Percentiles rank a stretch among this genome's conserved stretches.
These are phyloP conservation scores for Botryotinia narcissicola DNA, from an alignment of 2,329 filamentous ascomycete genomes.

Conservation along the genomic window DNA sequence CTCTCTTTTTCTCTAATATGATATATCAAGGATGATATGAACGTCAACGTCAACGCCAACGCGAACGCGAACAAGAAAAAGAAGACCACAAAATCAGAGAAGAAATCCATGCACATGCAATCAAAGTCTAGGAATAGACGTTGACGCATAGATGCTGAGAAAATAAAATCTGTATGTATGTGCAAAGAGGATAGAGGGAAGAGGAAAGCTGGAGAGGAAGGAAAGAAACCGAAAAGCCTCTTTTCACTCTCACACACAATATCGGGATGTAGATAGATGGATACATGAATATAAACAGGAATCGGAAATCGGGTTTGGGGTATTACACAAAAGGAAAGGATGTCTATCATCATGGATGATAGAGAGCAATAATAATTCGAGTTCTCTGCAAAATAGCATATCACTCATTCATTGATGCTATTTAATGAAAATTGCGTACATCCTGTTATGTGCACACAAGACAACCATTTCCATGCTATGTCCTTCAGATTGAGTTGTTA, in stretches of 20 bases:
- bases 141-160: neutral
- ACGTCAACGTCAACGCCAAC: no score
- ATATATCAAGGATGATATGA: no score
- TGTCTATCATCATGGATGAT: accelerated
- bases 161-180: neutral
- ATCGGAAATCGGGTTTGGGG: neutral
- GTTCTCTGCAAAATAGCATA: neutral
- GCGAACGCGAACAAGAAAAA: no score
- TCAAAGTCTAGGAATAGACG: neutral
- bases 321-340: neutral
- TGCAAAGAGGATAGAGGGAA: no score
- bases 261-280: neutral
- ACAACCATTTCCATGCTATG: neutral
- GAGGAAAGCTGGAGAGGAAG: no score
- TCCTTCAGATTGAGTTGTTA: neutral
- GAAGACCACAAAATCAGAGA: no score
- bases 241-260: neutral
- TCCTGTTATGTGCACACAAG: neutral
- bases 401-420: neutral
- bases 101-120: neutral
- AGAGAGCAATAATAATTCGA: neutral
- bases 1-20: neutral
- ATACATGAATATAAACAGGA: neutral
- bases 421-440: neutral
- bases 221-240: no score